A percentile compares a stretch with the other conserved stretches of the same genome.
Evolutionary conservation across 768 basidiomycete genomes (phyloP).

Genomic region (Cystoderma amianthinum): DNA sequence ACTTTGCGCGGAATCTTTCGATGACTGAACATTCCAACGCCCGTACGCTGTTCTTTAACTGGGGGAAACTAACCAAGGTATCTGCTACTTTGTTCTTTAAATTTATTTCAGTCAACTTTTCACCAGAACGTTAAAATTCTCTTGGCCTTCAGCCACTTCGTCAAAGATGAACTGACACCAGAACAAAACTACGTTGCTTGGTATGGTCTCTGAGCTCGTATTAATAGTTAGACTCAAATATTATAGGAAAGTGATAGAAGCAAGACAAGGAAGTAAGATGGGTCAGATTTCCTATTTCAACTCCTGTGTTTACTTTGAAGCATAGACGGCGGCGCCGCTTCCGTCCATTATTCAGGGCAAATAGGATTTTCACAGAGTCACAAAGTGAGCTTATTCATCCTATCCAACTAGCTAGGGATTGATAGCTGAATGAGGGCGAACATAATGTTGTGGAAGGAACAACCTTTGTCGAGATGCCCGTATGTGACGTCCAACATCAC

Average conservation of each 20-base stretch:
- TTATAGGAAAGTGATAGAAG: not conserved
- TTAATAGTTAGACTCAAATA: too few relatives aligned
- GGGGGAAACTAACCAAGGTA: too few relatives aligned
- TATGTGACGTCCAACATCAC: too few relatives aligned
- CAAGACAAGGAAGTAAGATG: not conserved
- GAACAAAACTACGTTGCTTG: not conserved
- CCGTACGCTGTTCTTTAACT: too few relatives aligned
- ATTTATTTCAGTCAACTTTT: too few relatives aligned
- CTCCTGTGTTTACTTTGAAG: not conserved
- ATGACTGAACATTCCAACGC: too few relatives aligned
- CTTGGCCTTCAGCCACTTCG: not conserved
- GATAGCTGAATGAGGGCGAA: too few relatives aligned
- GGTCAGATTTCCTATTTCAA: not conserved
- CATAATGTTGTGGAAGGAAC: not conserved
- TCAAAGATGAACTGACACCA: not conserved
- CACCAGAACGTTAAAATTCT: not conserved
- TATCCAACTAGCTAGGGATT: too few relatives aligned
- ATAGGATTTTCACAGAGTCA: not conserved
- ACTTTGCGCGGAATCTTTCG: too few relatives aligned
- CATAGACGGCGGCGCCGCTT: not conserved
- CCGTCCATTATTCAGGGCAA: not conserved
- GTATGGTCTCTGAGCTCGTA: not conserved
- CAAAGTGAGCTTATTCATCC: too few relatives aligned
- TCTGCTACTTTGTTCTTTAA: too few relatives aligned
- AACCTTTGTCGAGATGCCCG: not conserved